Evolutionary conservation across 2,329 filamentous ascomycete genomes (phyloP).

Genomic region (Trichoderma sp.): DNA sequence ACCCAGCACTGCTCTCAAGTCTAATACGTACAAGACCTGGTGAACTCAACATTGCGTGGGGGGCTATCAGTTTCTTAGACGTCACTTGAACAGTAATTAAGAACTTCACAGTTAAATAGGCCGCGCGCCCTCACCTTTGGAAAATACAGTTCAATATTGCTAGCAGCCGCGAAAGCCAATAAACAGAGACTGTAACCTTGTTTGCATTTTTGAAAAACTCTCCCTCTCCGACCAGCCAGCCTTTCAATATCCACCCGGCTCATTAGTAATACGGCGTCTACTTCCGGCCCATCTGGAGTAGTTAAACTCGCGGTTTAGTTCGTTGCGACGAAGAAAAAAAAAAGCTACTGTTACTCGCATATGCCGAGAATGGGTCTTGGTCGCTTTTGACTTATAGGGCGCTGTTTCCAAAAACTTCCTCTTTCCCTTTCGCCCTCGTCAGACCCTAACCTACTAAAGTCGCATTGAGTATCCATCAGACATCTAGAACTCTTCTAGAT

Average conservation of each 20-base stretch:
- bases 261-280: constrained; percentile 22
- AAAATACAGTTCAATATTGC: not conserved
- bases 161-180: not conserved
- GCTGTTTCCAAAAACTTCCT: not conserved
- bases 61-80: not conserved
- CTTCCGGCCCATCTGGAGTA: constrained; percentile 6
- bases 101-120: not conserved
- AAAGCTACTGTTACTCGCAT: constrained; percentile 18
- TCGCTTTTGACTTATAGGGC: constrained; percentile 13
- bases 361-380: constrained; percentile 14
- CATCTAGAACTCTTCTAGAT: not conserved
- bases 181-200: not conserved
- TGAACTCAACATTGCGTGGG: not conserved
- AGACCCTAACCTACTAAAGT: not conserved
- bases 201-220: not conserved
- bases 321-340: not conserved
- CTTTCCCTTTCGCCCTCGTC: not conserved
- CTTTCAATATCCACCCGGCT: constrained; percentile 16
- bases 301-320: not conserved
- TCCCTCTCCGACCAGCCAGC: not conserved
- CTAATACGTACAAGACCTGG: not conserved
- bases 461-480: not conserved
- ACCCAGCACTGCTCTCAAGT: not conserved
- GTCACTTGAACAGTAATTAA: not conserved
- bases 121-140: not conserved